Conservation (phyloP, 108 stramenopile species). For the Nitzschia sp. region DNA sequence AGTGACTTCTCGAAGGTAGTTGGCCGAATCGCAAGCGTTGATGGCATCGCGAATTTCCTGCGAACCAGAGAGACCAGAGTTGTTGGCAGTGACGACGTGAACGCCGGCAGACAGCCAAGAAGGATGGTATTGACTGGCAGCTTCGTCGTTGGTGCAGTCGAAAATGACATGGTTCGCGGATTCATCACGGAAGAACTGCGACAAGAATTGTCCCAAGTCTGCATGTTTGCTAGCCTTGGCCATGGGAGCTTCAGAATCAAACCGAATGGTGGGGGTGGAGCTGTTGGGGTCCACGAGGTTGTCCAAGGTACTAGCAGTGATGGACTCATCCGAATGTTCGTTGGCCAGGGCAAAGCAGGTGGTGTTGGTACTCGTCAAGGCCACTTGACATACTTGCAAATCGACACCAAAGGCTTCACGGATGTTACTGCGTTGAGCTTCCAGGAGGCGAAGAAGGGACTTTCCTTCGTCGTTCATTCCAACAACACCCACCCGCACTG, state of each 20-base stretch:
- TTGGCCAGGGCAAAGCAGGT: slow-evolving; percentile 37
- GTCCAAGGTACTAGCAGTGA: slow-evolving; percentile 41
- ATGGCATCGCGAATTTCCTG: slow-evolving; percentile 66
- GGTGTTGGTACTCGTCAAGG: slow-evolving; percentile 30
- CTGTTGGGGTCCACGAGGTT: slow-evolving; percentile 10
- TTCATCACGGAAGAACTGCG: slow-evolving; percentile 46
- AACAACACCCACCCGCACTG: slow-evolving; percentile 64
- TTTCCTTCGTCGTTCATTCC: slow-evolving; percentile 64
- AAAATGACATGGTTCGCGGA: slow-evolving; percentile 59
- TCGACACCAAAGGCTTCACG: slow-evolving; percentile 64
- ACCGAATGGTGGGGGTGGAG: slow-evolving; percentile 13
- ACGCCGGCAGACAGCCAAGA: slow-evolving; percentile 60
- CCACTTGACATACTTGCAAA: slow-evolving; percentile 62
- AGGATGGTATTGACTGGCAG: slow-evolving; percentile 54
- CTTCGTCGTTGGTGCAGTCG: slow-evolving; percentile 67
- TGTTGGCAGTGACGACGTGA: slow-evolving; percentile 82
- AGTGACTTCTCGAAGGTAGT: slow-evolving; percentile 78
- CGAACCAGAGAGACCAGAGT: slow-evolving; percentile 63
- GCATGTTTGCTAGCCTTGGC: slow-evolving; percentile 16
- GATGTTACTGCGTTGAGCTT: slow-evolving; percentile 50
- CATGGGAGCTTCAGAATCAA: slow-evolving; percentile 4
- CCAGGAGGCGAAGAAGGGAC: slow-evolving; percentile 59
- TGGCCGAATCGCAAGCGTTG: slow-evolving; percentile 43
- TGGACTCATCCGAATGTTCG: slow-evolving; percentile 47
- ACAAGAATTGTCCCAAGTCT: slow-evolving; percentile 28